A percentile compares a stretch with the other conserved stretches of the same genome.
These are phyloP conservation scores for Elongisporangium prolatum DNA, from an alignment of 352 stramenopile genomes.

Conservation along the genomic window DNA sequence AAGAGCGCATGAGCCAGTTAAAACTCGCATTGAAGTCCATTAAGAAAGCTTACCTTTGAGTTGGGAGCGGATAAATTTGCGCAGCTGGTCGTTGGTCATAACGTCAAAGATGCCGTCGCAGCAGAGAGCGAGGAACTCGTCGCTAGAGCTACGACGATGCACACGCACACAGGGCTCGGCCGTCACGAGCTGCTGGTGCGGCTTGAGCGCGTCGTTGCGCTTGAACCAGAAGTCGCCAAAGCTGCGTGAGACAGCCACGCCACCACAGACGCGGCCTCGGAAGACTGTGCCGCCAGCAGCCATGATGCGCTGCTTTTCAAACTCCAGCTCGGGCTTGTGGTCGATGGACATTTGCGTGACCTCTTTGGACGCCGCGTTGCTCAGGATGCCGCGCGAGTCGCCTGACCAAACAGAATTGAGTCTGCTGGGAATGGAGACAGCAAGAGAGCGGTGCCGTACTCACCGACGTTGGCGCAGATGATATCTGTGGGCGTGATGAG, in stretches of 20 bases:
- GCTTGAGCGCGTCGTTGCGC: slow-evolving; percentile 67
- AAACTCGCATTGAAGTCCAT: no score
- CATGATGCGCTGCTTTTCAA: slow-evolving; percentile 84
- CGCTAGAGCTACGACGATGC: slow-evolving; percentile 60
- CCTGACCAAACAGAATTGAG: slow-evolving; percentile 13
- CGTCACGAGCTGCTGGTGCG: slow-evolving; percentile 83
- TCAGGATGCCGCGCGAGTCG: slow-evolving; percentile 83
- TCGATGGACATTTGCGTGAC: slow-evolving; percentile 81
- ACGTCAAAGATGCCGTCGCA: slow-evolving; percentile 95
- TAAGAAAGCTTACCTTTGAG: slow-evolving; percentile 22
- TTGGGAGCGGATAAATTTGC: slow-evolving; percentile 86
- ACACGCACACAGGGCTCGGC: slow-evolving; percentile 79
- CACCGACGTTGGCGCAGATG: slow-evolving; percentile 72
- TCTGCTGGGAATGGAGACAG: not conserved
- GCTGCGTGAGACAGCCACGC: slow-evolving; percentile 79
- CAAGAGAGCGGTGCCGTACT: not conserved
- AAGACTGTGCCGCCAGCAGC: slow-evolving; percentile 80
- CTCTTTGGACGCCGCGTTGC: slow-evolving; percentile 60
- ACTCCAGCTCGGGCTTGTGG: slow-evolving; percentile 84
- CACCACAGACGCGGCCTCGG: slow-evolving; percentile 77
- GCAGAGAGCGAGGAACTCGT: slow-evolving; percentile 91
- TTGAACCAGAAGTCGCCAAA: slow-evolving; percentile 90
- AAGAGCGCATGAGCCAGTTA: not conserved
- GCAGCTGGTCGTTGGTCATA: slow-evolving; percentile 92
- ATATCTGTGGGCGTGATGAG: slow-evolving; percentile 81